These are phyloP conservation scores for Rhododendron ferrugineum DNA, from an alignment of 148 eudicot species.

Conservation along the genomic window DNA sequence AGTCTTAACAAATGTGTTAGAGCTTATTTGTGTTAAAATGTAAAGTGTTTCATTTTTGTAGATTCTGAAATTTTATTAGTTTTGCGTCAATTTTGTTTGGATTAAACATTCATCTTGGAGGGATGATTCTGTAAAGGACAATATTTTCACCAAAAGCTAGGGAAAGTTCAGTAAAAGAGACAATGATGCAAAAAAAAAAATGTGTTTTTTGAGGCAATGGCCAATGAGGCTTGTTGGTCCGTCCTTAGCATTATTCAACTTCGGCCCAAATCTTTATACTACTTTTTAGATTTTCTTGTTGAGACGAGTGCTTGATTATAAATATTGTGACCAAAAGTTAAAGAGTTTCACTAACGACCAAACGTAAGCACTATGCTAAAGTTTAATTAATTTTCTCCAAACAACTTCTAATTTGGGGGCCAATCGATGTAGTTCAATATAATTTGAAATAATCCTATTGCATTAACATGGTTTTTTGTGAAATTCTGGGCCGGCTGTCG, in stretches of 20 bases:
- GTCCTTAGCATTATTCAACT: background rate
- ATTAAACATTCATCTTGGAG: background rate
- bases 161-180: background rate
- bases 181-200: background rate
- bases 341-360: background rate
- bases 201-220: background rate
- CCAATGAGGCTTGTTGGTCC: background rate
- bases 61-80: background rate
- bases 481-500: background rate
- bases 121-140: background rate
- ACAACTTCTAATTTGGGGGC: background rate
- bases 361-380: background rate
- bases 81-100: background rate
- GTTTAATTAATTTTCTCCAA: background rate
- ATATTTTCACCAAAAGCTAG: background rate
- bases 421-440: background rate
- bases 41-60: background rate
- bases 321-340: background rate
- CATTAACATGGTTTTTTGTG: background rate
- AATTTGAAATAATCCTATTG: background rate
- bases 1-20: background rate
- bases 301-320: background rate
- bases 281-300: background rate
- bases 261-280: background rate
- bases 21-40: background rate